These are phyloP conservation scores for Didymellaceae sp. DNA, from an alignment of 2,329 filamentous ascomycete genomes.

Conservation along the genomic window DNA sequence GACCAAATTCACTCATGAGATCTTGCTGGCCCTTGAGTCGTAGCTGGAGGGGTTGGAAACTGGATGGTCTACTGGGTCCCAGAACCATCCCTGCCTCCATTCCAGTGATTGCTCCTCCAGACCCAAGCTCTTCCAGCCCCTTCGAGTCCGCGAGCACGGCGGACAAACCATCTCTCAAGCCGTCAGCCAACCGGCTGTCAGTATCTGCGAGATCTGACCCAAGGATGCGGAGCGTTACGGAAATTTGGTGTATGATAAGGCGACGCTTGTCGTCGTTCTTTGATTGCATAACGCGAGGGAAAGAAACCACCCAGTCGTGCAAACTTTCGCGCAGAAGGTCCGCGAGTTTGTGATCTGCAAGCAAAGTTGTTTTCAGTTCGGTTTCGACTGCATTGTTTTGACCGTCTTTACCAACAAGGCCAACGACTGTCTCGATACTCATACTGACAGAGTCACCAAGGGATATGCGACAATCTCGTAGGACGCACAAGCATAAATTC, in stretches of 20 bases:
- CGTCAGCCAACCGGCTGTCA: conserved; percentile 69
- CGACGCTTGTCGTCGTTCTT: conserved; percentile 81
- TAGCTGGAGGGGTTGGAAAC: conserved; percentile 66
- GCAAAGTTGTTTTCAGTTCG: conserved; percentile 66
- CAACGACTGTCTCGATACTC: conserved; percentile 81
- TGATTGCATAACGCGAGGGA: conserved; percentile 83
- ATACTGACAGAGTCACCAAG: conserved; percentile 72
- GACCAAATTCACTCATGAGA: conserved; percentile 67
- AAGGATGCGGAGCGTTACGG: conserved; percentile 72
- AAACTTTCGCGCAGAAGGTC: conserved; percentile 73
- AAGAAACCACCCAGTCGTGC: conserved; percentile 80
- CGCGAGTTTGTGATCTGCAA: conserved; percentile 66
- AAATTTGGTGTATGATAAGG: conserved; percentile 75
- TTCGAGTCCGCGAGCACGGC: conserved; percentile 53
- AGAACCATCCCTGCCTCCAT: conserved; percentile 27
- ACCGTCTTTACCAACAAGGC: conserved; percentile 60
- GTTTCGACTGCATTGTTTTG: conserved; percentile 53
- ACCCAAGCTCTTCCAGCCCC: conserved; percentile 28
- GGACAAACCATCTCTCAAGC: conserved; percentile 76
- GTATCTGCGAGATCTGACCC: conserved; percentile 69
- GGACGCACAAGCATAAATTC: conserved; percentile 72
- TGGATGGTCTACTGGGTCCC: conserved; percentile 26
- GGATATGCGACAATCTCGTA: conserved; percentile 79
- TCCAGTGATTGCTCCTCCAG: conserved; percentile 7
- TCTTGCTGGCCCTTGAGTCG: conserved; percentile 68